Conservation (phyloP, 805 yeast species). For the Metschnikowia lachancei region DNA sequence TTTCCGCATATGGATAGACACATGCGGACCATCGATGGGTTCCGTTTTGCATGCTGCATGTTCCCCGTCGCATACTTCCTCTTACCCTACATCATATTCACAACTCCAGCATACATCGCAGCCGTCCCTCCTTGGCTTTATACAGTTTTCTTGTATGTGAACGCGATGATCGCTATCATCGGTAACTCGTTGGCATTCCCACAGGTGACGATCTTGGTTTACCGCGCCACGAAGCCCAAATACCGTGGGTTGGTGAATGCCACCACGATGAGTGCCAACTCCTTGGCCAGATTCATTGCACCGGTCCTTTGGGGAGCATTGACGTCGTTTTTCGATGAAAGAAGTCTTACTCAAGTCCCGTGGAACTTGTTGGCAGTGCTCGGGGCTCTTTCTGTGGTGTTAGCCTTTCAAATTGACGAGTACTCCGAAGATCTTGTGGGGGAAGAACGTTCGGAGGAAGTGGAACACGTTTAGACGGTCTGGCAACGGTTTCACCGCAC, state of each 20-base stretch:
- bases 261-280: slow-evolving; percentile 49
- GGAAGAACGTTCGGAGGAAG: not conserved
- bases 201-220: slow-evolving; percentile 50
- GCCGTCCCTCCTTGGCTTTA: slow-evolving; percentile 25
- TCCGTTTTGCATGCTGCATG: slow-evolving; percentile 36
- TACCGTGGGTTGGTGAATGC: slow-evolving; percentile 62
- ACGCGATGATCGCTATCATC: slow-evolving; percentile 28
- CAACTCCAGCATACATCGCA: slow-evolving; percentile 35
- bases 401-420: slow-evolving; percentile 17
- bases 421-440: slow-evolving; percentile 15
- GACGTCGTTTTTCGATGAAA: slow-evolving; percentile 29
- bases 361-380: slow-evolving; percentile 34
- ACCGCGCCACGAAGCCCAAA: slow-evolving; percentile 50
- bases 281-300: slow-evolving; percentile 56
- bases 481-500: no score
- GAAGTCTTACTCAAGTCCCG: slow-evolving; percentile 26
- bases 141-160: slow-evolving; percentile 27
- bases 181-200: slow-evolving; percentile 51
- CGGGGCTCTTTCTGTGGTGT: slow-evolving; percentile 14
- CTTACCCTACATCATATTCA: slow-evolving; percentile 48
- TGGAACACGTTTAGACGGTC: not conserved
- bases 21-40: slow-evolving; percentile 46
- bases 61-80: slow-evolving; percentile 46
- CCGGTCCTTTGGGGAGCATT: slow-evolving; percentile 56
- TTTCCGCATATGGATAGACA: slow-evolving; percentile 52